Conservation (phyloP, 805 yeast genomes). For the Maudiozyma serrabonitensis region DNA sequence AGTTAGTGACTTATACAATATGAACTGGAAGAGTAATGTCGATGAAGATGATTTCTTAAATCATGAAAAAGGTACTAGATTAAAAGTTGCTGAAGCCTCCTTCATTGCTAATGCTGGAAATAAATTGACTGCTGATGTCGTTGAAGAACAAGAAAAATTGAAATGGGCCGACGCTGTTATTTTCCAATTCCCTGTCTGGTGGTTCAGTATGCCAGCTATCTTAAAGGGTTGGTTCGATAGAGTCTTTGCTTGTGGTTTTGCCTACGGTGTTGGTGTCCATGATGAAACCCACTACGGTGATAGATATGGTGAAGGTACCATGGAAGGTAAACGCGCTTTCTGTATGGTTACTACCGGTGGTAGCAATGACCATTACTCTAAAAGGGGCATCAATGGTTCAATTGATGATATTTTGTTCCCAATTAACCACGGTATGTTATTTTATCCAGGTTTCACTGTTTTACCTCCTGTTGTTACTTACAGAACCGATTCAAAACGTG, state of each 20-base stretch:
- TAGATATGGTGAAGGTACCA: slow-evolving; percentile 20
- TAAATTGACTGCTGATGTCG: slow-evolving; percentile 22
- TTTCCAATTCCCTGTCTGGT: slow-evolving; percentile 26
- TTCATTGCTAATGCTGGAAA: slow-evolving; percentile 7
- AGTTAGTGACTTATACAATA: slow-evolving; percentile 19
- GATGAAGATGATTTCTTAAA: slow-evolving; percentile 17
- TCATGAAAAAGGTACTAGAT: slow-evolving; percentile 8
- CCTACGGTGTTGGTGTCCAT: slow-evolving; percentile 16
- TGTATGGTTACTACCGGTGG: slow-evolving; percentile 14
- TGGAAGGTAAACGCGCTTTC: slow-evolving; percentile 17
- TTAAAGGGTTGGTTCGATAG: slow-evolving; percentile 28
- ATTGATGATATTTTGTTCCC: slow-evolving; percentile 20
- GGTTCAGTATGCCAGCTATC: slow-evolving; percentile 27
- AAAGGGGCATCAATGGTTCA: slow-evolving; percentile 18
- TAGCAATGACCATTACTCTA: slow-evolving; percentile 5
- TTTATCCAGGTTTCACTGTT: slow-evolving; percentile 17
- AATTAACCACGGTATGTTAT: slow-evolving; percentile 19
- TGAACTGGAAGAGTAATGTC: slow-evolving; percentile 17
- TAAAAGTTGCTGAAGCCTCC: slow-evolving; percentile 15
- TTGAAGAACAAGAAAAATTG: slow-evolving; percentile 22
- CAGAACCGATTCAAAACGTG: slow-evolving; percentile 3
- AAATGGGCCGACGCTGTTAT: slow-evolving; percentile 25
- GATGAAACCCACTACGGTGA: slow-evolving; percentile 4
- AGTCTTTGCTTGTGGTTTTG: slow-evolving; percentile 18
- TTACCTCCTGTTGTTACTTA: slow-evolving; percentile 16